Conservation (phyloP, 2,329 filamentous ascomycete genomes). For the Aspergillus bombycis region DNA sequence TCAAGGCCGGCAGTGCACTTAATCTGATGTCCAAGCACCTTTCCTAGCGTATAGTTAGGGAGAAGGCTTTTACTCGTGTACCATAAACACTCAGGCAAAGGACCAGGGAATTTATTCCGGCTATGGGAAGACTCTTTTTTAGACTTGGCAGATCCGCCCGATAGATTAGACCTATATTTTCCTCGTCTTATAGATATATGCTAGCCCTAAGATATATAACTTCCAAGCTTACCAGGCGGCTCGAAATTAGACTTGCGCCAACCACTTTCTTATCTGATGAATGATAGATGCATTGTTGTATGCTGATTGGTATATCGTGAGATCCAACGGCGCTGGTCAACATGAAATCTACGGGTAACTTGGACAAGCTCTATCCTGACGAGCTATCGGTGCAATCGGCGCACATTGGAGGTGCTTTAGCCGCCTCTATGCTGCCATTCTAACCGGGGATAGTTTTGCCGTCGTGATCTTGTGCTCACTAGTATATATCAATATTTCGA, state of each 20-base stretch:
- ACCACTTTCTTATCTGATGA: not conserved
- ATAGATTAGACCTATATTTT: not conserved
- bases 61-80: not conserved
- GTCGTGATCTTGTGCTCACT: too few relatives aligned
- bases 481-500: too few relatives aligned
- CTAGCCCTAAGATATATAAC: not conserved
- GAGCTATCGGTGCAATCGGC: too few relatives aligned
- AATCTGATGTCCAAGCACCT: slow-evolving; percentile 82
- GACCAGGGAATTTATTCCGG: not conserved
- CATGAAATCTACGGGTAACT: too few relatives aligned
- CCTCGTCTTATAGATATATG: not conserved
- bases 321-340: too few relatives aligned
- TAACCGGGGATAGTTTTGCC: too few relatives aligned
- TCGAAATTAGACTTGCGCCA: too few relatives aligned
- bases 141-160: not conserved
- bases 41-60: not conserved
- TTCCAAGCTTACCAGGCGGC: not conserved
- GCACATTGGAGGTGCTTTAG: too few relatives aligned
- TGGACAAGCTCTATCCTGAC: too few relatives aligned
- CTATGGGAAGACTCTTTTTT: not conserved
- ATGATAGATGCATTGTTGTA: too few relatives aligned
- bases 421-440: too few relatives aligned
- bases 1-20: slow-evolving; percentile 94
- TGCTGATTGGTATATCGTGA: too few relatives aligned
- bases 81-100: not conserved